These are phyloP conservation scores for Oldenlandia corymbosa DNA, from an alignment of 257 asterid genomes.

Conservation along the genomic window DNA sequence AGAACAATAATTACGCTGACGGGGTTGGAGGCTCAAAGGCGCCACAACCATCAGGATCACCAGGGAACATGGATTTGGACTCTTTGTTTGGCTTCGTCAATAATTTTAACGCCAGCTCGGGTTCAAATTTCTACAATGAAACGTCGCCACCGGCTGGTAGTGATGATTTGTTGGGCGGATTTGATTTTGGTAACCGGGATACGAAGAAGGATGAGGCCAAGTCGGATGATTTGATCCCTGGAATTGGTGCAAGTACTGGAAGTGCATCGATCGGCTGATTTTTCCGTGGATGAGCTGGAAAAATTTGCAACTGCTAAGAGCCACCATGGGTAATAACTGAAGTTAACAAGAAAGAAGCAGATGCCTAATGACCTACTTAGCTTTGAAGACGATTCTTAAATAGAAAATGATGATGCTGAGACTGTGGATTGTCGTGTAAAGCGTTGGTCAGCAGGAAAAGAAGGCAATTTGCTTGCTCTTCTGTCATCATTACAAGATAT, in stretches of 20 bases:
- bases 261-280: slow-evolving; percentile 29
- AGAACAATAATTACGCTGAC: slow-evolving; percentile 22
- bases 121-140: slow-evolving; percentile 34
- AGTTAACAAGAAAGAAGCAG: too few relatives aligned
- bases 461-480: slow-evolving; percentile 84
- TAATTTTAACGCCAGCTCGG: slow-evolving; percentile 18
- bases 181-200: slow-evolving; percentile 28
- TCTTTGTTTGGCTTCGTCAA: slow-evolving; percentile 27
- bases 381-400: too few relatives aligned
- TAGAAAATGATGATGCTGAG: too few relatives aligned
- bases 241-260: slow-evolving; percentile 42
- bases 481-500: slow-evolving; percentile 81
- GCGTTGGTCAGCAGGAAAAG: slow-evolving; percentile 95
- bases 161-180: slow-evolving; percentile 54
- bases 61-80: slow-evolving; percentile 49
- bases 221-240: slow-evolving; percentile 52
- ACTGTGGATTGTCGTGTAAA: slow-evolving; percentile 56
- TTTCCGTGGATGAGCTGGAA: slow-evolving; percentile 52
- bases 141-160: slow-evolving; percentile 27
- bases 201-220: slow-evolving; percentile 19
- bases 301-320: slow-evolving; percentile 43
- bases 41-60: slow-evolving; percentile 11
- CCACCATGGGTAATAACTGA: too few relatives aligned
- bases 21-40: slow-evolving; percentile 46
- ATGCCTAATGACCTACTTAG: too few relatives aligned